Conservation (phyloP, 257 asterid species). For the Salvia rosmarinus region DNA sequence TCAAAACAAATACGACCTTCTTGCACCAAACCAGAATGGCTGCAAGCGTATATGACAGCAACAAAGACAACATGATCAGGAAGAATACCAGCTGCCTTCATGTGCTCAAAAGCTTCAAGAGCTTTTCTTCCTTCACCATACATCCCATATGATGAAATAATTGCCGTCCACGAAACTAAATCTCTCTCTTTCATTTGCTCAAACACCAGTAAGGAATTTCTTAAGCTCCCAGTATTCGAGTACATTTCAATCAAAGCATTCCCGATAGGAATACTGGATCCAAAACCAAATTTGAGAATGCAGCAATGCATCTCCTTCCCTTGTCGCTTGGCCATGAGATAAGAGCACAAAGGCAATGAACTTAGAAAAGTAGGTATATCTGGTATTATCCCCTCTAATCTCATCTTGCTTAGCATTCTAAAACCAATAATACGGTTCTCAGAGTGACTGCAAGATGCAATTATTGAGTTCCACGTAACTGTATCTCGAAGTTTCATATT, state of each 20-base stretch:
- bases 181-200: conserved; percentile 66
- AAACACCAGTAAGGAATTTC: conserved; percentile 53
- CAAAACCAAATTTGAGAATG: conserved; percentile 61
- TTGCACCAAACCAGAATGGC: conserved; percentile 83
- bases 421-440: conserved; percentile 62
- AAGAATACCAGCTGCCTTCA: conserved; percentile 55
- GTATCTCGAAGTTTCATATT: conserved; percentile 62
- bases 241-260: conserved; percentile 90
- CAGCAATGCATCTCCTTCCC: conserved; percentile 86
- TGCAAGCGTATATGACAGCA: conserved; percentile 71
- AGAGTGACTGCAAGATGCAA: conserved; percentile 63
- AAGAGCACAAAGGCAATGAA: conserved; percentile 67
- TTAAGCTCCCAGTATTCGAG: conserved; percentile 67
- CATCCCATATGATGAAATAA: conserved; percentile 83
- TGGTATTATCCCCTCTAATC: conserved; percentile 58
- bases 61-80: conserved; percentile 71
- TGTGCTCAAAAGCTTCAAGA: conserved; percentile 57
- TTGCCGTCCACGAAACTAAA: conserved; percentile 75
- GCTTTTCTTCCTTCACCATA: conserved; percentile 83
- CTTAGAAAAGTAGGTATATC: conserved; percentile 66
- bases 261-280: conserved; percentile 51
- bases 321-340: conserved; percentile 68
- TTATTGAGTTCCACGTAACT: conserved; percentile 77
- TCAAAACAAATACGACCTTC: conserved; percentile 70
- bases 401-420: conserved; percentile 69